Percentiles rank a stretch among this genome's conserved stretches.
Conservation (phyloP, 2,329 filamentous ascomycete species). For the Fusarium sp. region DNA sequence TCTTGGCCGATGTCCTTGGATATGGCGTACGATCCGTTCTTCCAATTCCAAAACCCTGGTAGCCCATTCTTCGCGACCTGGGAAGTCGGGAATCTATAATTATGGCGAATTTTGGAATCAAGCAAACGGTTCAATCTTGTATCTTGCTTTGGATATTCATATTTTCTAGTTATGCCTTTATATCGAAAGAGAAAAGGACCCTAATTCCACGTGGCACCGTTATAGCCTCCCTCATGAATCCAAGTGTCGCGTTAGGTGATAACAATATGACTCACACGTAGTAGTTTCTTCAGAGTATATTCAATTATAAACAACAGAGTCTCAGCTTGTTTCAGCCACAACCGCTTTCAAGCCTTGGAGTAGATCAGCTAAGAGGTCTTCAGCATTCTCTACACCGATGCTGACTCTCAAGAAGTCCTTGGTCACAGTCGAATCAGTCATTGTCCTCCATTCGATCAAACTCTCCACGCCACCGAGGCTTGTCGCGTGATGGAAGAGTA, state of each 20-base stretch:
- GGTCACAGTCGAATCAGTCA: constrained; percentile 82
- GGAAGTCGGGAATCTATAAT: not conserved
- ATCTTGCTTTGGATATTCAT: too few relatives aligned
- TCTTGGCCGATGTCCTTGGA: constrained; percentile 1
- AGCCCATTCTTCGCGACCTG: not conserved
- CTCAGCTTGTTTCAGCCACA: not conserved
- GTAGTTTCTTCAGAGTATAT: not conserved
- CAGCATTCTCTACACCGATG: constrained; percentile 85
- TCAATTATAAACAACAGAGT: fast-evolving
- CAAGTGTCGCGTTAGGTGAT: not conserved
- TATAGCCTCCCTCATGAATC: too few relatives aligned
- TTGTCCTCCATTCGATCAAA: constrained; percentile 93
- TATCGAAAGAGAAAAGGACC: too few relatives aligned
- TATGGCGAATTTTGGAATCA: not conserved
- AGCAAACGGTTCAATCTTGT: too few relatives aligned
- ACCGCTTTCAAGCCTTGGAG: constrained; percentile 67
- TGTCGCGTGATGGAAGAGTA: constrained; percentile 92
- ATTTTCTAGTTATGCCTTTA: too few relatives aligned
- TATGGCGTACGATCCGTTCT: constrained; percentile 1
- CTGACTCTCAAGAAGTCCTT: constrained; percentile 81
- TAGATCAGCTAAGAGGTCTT: constrained; percentile 84
- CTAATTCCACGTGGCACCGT: not conserved
- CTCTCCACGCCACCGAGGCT: constrained; percentile 94
- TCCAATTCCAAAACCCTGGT: not conserved
- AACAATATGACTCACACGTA: fast-evolving